Conservation (phyloP, 2,329 filamentous ascomycete genomes). For the Capronia coronata region DNA sequence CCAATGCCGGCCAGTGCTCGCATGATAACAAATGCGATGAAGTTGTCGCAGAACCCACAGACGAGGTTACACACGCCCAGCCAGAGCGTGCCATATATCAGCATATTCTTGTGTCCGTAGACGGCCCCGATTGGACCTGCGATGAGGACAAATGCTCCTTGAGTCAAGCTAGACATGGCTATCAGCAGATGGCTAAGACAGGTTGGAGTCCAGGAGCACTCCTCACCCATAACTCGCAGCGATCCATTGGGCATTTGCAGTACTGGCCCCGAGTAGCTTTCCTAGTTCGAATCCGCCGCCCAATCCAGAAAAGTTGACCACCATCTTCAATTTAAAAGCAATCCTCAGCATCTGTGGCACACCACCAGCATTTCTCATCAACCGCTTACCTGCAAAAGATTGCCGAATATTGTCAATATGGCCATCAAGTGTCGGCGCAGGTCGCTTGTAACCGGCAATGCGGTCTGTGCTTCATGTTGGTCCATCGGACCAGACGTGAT, state of each 20-base stretch:
- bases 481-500: background rate
- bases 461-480: background rate
- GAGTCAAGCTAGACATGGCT: conserved; percentile 34
- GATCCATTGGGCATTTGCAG: background rate
- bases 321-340: background rate
- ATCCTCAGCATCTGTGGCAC: background rate
- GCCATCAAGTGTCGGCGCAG: background rate
- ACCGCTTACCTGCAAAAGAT: background rate
- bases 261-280: background rate
- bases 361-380: background rate
- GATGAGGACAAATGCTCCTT: conserved; percentile 54
- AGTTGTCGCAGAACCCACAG: conserved; percentile 43
- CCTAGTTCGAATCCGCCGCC: background rate
- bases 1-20: conserved; percentile 48
- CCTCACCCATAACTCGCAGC: conserved; percentile 2
- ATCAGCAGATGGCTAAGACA: background rate
- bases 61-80: conserved; percentile 47
- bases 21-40: conserved; percentile 40
- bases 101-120: conserved; percentile 52
- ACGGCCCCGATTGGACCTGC: conserved; percentile 53
- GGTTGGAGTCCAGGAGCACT: no score
- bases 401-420: background rate
- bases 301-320: background rate
- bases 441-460: background rate
- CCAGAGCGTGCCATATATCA: conserved; percentile 52